These are phyloP conservation scores for Moricandia arvensis DNA, from an alignment of 345 rosid genomes.

Conservation along the genomic window DNA sequence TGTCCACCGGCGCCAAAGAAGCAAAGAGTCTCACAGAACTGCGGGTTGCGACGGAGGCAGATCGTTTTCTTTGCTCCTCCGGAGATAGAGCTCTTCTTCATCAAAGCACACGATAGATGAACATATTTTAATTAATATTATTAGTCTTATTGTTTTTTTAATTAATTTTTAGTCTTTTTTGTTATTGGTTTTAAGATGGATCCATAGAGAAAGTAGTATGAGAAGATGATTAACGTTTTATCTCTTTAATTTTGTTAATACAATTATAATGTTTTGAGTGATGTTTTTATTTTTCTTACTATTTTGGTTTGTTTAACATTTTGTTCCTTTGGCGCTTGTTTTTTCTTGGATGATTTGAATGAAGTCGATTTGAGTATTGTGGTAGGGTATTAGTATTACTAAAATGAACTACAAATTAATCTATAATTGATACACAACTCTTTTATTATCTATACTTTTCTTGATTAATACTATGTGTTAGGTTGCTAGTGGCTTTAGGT, in stretches of 20 bases:
- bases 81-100: constrained; percentile 90
- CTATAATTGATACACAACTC: constrained; percentile 9
- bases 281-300: not conserved
- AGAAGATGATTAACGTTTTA: not conserved
- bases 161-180: not conserved
- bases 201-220: not conserved
- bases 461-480: constrained; percentile 25
- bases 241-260: not conserved
- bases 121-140: not conserved
- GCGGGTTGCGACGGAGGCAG: constrained; percentile 53
- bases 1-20: constrained; percentile 98
- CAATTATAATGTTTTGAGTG: constrained; percentile 13
- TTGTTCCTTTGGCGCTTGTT: constrained; percentile 34
- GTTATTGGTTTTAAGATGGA: constrained; percentile 6
- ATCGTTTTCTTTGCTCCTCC: constrained; percentile 89
- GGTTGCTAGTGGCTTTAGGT: constrained; percentile 26
- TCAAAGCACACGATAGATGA: constrained; percentile 44
- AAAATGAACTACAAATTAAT: constrained; percentile 9
- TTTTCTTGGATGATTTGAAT: constrained; percentile 20
- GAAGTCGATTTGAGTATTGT: constrained; percentile 33
- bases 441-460: not conserved
- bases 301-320: not conserved
- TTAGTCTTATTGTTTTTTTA: too few relatives aligned
- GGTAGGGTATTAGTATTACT: constrained; percentile 25
- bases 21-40: constrained; percentile 48